phyloP scores from a whole-genome alignment of 2,329 filamentous ascomycete genomes.

The Fusarium foetens region DNA sequence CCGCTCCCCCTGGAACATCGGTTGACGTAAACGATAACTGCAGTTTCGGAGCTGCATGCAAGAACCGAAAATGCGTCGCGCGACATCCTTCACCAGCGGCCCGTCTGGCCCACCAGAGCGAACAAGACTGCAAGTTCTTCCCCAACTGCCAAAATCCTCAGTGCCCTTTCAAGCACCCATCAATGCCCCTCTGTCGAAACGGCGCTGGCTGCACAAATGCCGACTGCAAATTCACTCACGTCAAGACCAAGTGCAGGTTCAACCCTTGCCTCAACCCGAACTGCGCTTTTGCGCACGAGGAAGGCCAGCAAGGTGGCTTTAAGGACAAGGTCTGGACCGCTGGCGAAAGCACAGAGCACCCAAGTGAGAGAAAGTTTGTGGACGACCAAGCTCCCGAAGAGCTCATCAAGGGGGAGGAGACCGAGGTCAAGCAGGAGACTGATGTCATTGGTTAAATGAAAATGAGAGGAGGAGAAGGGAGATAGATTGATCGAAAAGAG shows the following conservation, averaged over 20 bases:
- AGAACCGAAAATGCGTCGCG: constrained; percentile 92
- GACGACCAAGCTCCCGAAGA: constrained; percentile 76
- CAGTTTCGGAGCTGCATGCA: constrained; percentile 89
- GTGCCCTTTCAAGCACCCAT: constrained; percentile 90
- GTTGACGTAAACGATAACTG: constrained; percentile 86
- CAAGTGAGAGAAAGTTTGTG: constrained; percentile 90
- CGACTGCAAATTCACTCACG: constrained; percentile 90
- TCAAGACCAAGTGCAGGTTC: constrained; percentile 86
- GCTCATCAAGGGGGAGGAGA: constrained; percentile 71
- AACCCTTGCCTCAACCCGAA: constrained; percentile 90
- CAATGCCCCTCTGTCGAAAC: constrained; percentile 88
- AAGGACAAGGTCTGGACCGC: constrained; percentile 93
- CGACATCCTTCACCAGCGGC: constrained; percentile 92
- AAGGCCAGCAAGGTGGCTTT: constrained; percentile 87
- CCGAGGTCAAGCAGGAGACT: constrained; percentile 51
- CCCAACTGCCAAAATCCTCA: constrained; percentile 89
- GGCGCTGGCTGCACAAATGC: constrained; percentile 85
- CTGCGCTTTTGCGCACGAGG: constrained; percentile 89
- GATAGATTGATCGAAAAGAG: constrained; percentile 30
- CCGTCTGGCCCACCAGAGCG: constrained; percentile 79
- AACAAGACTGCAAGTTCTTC: constrained; percentile 90
- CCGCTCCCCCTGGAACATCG: constrained; percentile 78
- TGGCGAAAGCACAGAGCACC: constrained; percentile 66
- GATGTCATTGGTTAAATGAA: constrained; percentile 51
- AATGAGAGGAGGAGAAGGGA: constrained; percentile 12